Evolutionary conservation across 805 yeast genomes (phyloP).

Genomic region (Candida orba): DNA sequence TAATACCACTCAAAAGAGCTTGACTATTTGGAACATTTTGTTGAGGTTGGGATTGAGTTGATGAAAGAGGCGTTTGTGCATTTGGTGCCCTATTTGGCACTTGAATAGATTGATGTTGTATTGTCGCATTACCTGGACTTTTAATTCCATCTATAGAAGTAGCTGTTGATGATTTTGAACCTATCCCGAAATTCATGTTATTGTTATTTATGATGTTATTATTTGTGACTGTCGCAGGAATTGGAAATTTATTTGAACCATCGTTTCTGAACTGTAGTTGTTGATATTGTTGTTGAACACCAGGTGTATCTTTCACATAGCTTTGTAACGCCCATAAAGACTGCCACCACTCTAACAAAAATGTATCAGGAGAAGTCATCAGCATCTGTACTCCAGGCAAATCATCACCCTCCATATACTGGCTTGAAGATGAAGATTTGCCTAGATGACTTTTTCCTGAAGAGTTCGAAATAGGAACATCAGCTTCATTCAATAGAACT

Average conservation of each 20-base stretch:
- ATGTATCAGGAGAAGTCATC: conserved; percentile 38
- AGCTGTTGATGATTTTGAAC: neutral
- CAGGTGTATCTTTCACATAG: conserved; percentile 31
- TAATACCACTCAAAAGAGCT: neutral
- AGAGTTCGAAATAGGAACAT: conserved; percentile 26
- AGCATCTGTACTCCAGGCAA: conserved; percentile 32
- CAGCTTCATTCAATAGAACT: conserved; percentile 37
- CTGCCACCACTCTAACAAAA: conserved; percentile 53
- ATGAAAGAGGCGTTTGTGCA: neutral
- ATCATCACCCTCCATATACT: conserved; percentile 12
- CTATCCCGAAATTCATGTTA: too few relatives aligned
- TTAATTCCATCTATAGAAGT: neutral
- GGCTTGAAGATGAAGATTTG: conserved; percentile 3
- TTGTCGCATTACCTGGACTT: neutral
- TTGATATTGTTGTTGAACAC: conserved; percentile 19
- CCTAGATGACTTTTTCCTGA: conserved; percentile 3
- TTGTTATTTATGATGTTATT: too few relatives aligned
- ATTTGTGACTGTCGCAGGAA: too few relatives aligned
- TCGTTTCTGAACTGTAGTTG: conserved; percentile 5
- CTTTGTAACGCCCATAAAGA: conserved; percentile 42
- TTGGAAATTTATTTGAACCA: too few relatives aligned
- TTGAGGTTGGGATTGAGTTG: conserved; percentile 4
- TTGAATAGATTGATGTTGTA: neutral
- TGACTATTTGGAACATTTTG: neutral
- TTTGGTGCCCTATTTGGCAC: neutral